phyloP scores from a whole-genome alignment of 2,329 filamentous ascomycete genomes.

The Fusarium camptoceras region DNA sequence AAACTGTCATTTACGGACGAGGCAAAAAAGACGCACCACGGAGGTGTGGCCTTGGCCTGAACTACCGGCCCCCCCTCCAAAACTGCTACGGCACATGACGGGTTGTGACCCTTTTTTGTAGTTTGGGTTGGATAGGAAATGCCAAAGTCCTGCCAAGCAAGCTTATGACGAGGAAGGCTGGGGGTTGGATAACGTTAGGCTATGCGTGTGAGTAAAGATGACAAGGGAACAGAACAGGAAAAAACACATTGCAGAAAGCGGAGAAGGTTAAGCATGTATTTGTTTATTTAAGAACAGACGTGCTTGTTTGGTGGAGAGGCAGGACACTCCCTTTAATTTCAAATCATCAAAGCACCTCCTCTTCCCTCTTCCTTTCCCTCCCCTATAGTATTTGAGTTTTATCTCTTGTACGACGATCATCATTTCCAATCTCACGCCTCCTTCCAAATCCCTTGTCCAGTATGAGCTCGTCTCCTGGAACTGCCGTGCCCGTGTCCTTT shows the following conservation, averaged over 20 bases:
- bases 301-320: conserved; percentile 27
- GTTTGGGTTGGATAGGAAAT: background rate
- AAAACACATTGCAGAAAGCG: conserved; percentile 4
- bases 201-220: background rate
- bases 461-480: conserved; percentile 25
- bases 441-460: conserved; percentile 8
- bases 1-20: background rate
- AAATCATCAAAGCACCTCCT: conserved; percentile 22
- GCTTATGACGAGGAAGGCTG: conserved; percentile 32
- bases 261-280: background rate
- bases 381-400: conserved; percentile 29
- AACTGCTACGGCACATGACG: conserved; percentile 34
- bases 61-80: background rate
- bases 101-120: background rate
- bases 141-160: conserved; percentile 21
- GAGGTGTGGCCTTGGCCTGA: conserved; percentile 1
- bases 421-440: conserved; percentile 17
- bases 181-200: background rate
- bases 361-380: background rate
- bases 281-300: conserved; percentile 33
- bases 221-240: background rate
- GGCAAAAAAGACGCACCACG: conserved; percentile 36
- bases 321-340: conserved; percentile 29
- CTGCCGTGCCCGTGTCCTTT: conserved; percentile 37
- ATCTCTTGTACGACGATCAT: conserved; percentile 30